Conservation (phyloP, 164 flowering plant species). For the Chloranthus sessilifolius region DNA sequence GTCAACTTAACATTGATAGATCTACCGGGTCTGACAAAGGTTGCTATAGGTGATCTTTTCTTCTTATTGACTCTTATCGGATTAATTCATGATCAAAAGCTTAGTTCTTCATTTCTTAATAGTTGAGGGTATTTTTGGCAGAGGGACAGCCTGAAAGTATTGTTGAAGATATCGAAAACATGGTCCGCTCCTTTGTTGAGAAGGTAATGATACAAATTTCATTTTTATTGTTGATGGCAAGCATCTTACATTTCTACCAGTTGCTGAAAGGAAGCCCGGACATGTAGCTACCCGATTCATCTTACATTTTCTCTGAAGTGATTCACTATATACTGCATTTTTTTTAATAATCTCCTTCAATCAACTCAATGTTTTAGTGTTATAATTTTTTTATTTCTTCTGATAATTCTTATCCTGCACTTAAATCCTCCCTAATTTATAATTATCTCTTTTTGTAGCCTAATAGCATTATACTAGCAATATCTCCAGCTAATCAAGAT, state of each 20-base stretch:
- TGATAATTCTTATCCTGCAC: background rate
- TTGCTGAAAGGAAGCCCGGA: too few relatives aligned
- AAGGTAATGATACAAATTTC: too few relatives aligned
- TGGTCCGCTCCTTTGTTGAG: constrained; percentile 49
- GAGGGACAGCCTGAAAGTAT: constrained; percentile 50
- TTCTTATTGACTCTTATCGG: too few relatives aligned
- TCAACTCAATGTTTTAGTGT: too few relatives aligned
- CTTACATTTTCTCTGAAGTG: too few relatives aligned
- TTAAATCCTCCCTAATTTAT: background rate
- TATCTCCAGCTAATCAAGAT: constrained; percentile 94
- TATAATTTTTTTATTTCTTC: too few relatives aligned
- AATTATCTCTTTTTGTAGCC: constrained; percentile 43
- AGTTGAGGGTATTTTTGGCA: constrained; percentile 15
- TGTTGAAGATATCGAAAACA: constrained; percentile 45
- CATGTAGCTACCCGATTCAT: too few relatives aligned
- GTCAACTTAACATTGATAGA: constrained; percentile 41
- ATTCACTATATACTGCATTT: background rate
- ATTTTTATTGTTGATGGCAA: too few relatives aligned
- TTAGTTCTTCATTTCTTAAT: background rate
- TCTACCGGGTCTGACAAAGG: constrained; percentile 41
- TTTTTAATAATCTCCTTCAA: too few relatives aligned
- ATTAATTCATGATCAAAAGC: background rate
- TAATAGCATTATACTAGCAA: constrained; percentile 79
- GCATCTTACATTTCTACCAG: too few relatives aligned
- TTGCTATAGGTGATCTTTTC: constrained; percentile 29